Conservation (phyloP, 78 protist genomes). For the Chrysochromulina parva region DNA sequence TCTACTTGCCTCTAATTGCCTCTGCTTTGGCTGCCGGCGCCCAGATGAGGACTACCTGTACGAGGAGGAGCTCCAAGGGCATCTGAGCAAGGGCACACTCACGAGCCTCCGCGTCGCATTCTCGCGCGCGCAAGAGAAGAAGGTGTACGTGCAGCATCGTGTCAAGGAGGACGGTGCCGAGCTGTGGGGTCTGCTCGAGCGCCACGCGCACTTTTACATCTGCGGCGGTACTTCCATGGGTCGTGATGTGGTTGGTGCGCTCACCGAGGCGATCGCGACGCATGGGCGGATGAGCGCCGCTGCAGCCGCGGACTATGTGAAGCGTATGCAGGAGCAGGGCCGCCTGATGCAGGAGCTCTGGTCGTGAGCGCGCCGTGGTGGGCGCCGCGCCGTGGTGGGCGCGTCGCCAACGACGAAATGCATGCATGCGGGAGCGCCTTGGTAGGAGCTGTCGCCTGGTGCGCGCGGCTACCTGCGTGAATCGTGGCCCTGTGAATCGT, state of each 20-base stretch:
- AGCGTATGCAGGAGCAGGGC: not conserved
- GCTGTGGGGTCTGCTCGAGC: slow-evolving; percentile 46
- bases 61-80: not conserved
- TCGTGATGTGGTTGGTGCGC: not conserved
- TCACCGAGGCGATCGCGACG: not conserved
- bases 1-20: not conserved
- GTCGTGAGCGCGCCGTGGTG: not conserved
- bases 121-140: slow-evolving; percentile 15
- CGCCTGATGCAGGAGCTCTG: slow-evolving; percentile 1
- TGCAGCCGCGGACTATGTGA: not conserved
- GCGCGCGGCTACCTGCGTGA: too few species aligned
- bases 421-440: too few species aligned
- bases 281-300: not conserved
- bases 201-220: not conserved
- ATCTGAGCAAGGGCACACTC: not conserved
- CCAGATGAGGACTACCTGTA: not conserved
- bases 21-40: slow-evolving; percentile 34
- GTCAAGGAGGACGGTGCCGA: slow-evolving; percentile 35
- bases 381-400: too few species aligned
- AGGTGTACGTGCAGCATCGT: slow-evolving; percentile 77
- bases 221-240: slow-evolving; percentile 40
- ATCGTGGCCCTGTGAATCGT: too few species aligned
- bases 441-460: too few species aligned
- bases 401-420: too few species aligned
- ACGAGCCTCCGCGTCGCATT: not conserved